Conservation (phyloP, 1,139 yeast species). For the Diutina siamensis region DNA sequence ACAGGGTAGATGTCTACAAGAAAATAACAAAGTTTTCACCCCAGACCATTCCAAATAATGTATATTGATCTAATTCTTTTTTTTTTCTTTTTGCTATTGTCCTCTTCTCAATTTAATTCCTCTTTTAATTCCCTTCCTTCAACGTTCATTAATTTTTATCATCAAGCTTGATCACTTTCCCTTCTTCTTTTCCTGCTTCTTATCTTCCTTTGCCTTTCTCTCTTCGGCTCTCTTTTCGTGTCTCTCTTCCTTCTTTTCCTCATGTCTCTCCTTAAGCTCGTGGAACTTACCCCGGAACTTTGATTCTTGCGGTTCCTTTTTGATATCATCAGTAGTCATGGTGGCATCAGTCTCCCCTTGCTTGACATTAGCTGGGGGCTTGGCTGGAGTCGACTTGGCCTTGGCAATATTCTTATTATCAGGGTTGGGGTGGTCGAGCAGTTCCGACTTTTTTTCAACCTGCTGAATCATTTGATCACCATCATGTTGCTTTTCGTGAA, state of each 20-base stretch:
- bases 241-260: neutral
- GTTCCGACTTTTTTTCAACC: neutral
- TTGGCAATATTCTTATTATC: neutral
- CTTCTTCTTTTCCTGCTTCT: neutral
- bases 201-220: neutral
- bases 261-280: neutral
- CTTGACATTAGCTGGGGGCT: neutral
- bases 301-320: neutral
- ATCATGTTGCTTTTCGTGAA: conserved; percentile 19
- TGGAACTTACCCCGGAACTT: neutral
- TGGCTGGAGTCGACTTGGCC: neutral
- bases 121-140: no score
- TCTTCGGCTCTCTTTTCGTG: neutral
- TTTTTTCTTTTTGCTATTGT: no score
- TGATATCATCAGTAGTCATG: neutral
- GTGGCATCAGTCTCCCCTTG: neutral
- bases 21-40: no score
- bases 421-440: neutral
- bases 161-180: neutral
- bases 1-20: no score
- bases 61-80: no score
- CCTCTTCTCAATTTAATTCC: no score
- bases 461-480: conserved; percentile 15
- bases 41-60: no score
- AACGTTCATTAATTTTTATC: neutral